Evolutionary conservation across 2,329 filamentous ascomycete species (phyloP).

Genomic region (Microascus cirrosus): DNA sequence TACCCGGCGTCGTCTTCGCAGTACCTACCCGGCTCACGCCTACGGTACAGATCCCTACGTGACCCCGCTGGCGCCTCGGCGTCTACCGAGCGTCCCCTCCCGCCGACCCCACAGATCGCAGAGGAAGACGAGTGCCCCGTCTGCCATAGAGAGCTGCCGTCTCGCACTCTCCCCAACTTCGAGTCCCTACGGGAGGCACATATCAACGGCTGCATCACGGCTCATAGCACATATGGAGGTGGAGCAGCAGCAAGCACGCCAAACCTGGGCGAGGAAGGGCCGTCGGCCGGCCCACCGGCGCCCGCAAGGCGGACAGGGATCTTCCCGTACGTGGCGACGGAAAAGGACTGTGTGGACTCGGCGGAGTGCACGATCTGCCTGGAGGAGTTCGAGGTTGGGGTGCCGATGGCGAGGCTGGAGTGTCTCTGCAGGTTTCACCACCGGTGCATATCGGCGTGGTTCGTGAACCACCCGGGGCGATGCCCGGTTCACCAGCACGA

Average conservation of each 20-base stretch:
- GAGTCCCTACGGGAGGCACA: slow-evolving; percentile 46
- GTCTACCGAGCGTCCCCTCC: slow-evolving; percentile 23
- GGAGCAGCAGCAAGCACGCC: slow-evolving; percentile 12
- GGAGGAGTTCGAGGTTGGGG: slow-evolving; percentile 52
- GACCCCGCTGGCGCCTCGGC: slow-evolving; percentile 22
- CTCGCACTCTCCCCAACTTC: slow-evolving; percentile 37
- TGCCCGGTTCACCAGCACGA: slow-evolving; percentile 58
- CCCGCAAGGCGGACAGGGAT: slow-evolving; percentile 43
- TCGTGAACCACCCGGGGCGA: slow-evolving; percentile 47
- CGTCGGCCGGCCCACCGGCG: slow-evolving; percentile 11
- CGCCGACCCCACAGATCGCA: slow-evolving; percentile 37
- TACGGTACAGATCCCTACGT: slow-evolving; percentile 17
- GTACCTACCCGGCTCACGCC: slow-evolving; percentile 1
- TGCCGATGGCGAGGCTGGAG: slow-evolving; percentile 53
- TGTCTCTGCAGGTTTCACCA: slow-evolving; percentile 56
- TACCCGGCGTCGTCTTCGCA: slow-evolving; percentile 14
- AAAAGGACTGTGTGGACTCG: slow-evolving; percentile 58
- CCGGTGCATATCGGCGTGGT: slow-evolving; percentile 52
- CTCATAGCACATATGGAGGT: slow-evolving; percentile 38
- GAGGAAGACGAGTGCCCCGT: slow-evolving; percentile 76
- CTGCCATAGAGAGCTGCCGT: slow-evolving; percentile 61
- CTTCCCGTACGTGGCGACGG: slow-evolving; percentile 53
- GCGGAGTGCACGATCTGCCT: slow-evolving; percentile 59
- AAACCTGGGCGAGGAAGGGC: slow-evolving; percentile 10
- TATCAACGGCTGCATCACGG: slow-evolving; percentile 44